Evolutionary conservation across 2,329 filamentous ascomycete genomes (phyloP), one percentile per base, ranked within the genome.

Genomic region (Basipetospora sp.): DNA sequence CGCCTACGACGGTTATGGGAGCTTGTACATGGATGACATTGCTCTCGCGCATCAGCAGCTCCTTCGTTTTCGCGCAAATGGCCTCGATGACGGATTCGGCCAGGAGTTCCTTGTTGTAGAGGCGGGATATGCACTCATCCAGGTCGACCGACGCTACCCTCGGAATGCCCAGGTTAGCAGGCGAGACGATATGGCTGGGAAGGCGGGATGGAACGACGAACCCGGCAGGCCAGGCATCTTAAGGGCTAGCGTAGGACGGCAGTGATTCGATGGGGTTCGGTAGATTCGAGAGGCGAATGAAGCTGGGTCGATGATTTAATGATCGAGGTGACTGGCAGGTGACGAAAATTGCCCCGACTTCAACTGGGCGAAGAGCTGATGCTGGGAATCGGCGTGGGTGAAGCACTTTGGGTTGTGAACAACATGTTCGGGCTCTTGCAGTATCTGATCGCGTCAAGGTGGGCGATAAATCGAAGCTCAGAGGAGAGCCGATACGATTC

Each of bases 31-130:
- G 90, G 43, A 98, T 90, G 44, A 98, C 90, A 62, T 98, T 98
- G 72, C 88, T 96, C 74, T 98, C 90, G 56, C 92, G 88, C 90
- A 98, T 98, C 49, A 98, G 72, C 49, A 98, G 70, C 66, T 98
- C 90, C 57, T 98, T 98, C 16, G 92, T 90, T 60, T 98, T 98
- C 59, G 90, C 87, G 65, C 90, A 98, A 75, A 98, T 88, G 52
- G 90, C 90, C 65, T 98, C 90, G 60, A 98, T 88, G 47, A 98
- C 87, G 30, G 88, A 94, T 62, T 98, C 90, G 51, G 90, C 87
- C 42, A 98, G 75, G 42, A 98, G 74, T 59, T 96, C 90, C 58
- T 94, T 94, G 56, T 90, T 88, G 64, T 96, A 96, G 38, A 98
- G 74, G 48, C 88, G 81, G 56, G 84, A 77, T 63, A 98, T 96